These are phyloP conservation scores for Alisma plantagoaquatica DNA, from an alignment of 106 monocot species.

Conservation along the genomic window DNA sequence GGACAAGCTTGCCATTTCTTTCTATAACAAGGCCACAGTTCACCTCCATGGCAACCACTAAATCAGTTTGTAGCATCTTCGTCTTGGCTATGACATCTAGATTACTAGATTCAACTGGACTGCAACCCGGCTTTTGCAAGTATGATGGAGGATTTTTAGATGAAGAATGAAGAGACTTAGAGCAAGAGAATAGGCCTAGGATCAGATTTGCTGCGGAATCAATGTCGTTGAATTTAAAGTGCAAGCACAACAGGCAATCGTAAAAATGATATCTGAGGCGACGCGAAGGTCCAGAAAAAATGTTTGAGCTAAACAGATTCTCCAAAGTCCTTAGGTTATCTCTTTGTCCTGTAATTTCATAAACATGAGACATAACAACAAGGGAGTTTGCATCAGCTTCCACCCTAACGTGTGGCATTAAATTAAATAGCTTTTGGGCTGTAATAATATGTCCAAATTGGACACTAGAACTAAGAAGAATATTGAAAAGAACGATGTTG, in stretches of 20 bases:
- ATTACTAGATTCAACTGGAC: constrained; percentile 71
- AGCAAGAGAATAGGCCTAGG: constrained; percentile 28
- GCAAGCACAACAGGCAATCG: constrained; percentile 60
- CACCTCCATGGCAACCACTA: constrained; percentile 23
- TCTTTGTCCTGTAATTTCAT: constrained; percentile 52
- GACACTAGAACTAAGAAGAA: constrained; percentile 56
- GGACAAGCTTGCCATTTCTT: constrained; percentile 47
- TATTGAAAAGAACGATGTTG: constrained; percentile 51
- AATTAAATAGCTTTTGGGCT: constrained; percentile 43
- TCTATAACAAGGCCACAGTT: constrained; percentile 24
- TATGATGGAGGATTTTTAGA: no score
- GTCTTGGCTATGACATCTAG: constrained; percentile 45
- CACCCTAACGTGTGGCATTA: constrained; percentile 45
- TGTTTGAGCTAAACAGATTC: constrained; percentile 26
- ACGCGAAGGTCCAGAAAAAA: constrained; percentile 17
- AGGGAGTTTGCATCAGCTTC: constrained; percentile 60
- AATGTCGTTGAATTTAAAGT: constrained; percentile 80
- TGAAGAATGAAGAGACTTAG: constrained; percentile 17
- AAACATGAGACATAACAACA: constrained; percentile 40
- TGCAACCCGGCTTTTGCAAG: constrained; percentile 16
- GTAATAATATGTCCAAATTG: constrained; percentile 32
- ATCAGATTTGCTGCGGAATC: constrained; percentile 59
- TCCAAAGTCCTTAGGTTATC: constrained; percentile 56
- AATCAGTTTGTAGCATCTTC: constrained; percentile 18
- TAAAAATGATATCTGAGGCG: constrained; percentile 48